Evolutionary conservation across 2,329 filamentous ascomycete species (phyloP).

Genomic region (Bipolaris oryzae): DNA sequence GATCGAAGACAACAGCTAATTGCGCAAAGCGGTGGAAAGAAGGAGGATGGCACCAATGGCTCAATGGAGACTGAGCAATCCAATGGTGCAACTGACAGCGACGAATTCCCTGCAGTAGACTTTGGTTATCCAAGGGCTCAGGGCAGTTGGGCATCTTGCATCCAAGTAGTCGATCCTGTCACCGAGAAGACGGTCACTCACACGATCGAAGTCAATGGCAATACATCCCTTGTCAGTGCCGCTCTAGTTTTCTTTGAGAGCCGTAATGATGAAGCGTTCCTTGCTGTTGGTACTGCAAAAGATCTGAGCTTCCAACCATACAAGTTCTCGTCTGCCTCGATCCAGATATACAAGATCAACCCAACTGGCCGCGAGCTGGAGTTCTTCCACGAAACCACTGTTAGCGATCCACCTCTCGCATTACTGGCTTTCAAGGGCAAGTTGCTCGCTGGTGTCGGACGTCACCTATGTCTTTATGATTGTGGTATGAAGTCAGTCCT

Average conservation of each 20-base stretch:
- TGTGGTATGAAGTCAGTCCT: conserved; percentile 91
- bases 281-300: conserved; percentile 94
- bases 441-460: conserved; percentile 82
- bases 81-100: conserved; percentile 34
- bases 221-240: conserved; percentile 88
- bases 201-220: conserved; percentile 81
- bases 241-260: conserved; percentile 84
- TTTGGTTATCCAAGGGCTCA: conserved; percentile 87
- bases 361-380: conserved; percentile 87
- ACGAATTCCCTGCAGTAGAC: conserved; percentile 74
- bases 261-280: conserved; percentile 80
- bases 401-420: conserved; percentile 88
- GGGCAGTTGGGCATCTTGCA: conserved; percentile 93
- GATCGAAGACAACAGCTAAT: conserved; percentile 77
- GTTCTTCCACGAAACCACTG: conserved; percentile 94
- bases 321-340: conserved; percentile 74
- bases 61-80: conserved; percentile 26
- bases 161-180: conserved; percentile 87
- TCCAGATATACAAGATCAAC: conserved; percentile 90
- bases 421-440: conserved; percentile 91
- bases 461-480: conserved; percentile 85
- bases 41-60: conserved; percentile 49
- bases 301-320: conserved; percentile 82
- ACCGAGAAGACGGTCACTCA: conserved; percentile 72
- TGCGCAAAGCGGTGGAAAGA: conserved; percentile 62